These are phyloP conservation scores for Ascochyta rabiei DNA, from an alignment of 2,329 filamentous ascomycete genomes.

Conservation along the genomic window DNA sequence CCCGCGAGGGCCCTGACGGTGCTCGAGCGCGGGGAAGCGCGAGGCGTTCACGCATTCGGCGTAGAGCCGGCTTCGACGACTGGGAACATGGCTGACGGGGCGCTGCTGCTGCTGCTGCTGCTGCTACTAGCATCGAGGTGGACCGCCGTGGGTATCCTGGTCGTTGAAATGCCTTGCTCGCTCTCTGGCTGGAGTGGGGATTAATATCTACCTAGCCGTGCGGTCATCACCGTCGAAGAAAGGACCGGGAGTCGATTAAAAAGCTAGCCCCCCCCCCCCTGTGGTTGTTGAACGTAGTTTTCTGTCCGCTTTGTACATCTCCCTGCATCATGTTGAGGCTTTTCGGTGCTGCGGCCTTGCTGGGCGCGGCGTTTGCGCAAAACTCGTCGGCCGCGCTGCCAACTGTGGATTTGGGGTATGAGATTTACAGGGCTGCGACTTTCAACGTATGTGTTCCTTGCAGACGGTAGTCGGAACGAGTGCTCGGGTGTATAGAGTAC, in stretches of 20 bases:
- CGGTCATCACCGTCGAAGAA: no score
- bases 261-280: no score
- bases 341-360: slow-evolving; percentile 27
- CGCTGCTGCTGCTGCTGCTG: no score
- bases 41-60: background rate
- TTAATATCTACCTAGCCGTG: no score
- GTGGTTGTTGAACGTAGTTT: no score
- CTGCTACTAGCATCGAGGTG: no score
- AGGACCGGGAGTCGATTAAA: no score
- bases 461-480: background rate
- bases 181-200: no score
- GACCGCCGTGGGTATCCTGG: no score
- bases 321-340: slow-evolving; percentile 28
- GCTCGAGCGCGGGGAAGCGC: background rate
- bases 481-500: slow-evolving; percentile 39
- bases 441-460: slow-evolving; percentile 50
- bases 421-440: slow-evolving; percentile 55
- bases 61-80: background rate
- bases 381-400: slow-evolving; percentile 46
- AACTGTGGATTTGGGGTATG: slow-evolving; percentile 61
- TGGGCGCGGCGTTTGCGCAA: slow-evolving; percentile 32
- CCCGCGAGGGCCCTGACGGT: background rate
- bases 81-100: no score
- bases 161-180: no score
- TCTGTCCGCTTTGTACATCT: background rate